A percentile compares a stretch with the other conserved stretches of the same genome.
phyloP scores from a whole-genome alignment of 768 basidiomycete genomes.

The Trametes coccinea region DNA sequence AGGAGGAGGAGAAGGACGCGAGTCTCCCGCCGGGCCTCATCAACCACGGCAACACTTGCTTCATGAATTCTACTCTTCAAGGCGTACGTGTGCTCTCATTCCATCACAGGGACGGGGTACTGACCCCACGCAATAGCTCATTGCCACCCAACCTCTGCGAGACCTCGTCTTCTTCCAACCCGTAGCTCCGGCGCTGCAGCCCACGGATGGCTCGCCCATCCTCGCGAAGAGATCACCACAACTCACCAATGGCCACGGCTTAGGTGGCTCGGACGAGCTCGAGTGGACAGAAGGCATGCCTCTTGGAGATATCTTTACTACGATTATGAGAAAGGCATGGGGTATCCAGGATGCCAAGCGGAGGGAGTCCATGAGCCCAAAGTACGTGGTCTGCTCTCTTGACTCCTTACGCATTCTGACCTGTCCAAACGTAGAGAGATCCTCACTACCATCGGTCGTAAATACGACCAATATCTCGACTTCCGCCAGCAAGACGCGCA shows the following conservation, averaged over 20 bases:
- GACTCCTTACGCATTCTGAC: background rate
- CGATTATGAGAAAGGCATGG: constrained; percentile 64
- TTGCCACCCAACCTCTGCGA: constrained; percentile 63
- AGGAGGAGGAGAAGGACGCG: constrained; percentile 61
- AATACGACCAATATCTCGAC: constrained; percentile 93
- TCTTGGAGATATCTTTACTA: constrained; percentile 67
- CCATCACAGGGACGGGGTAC: constrained; percentile 1
- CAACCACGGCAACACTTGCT: constrained; percentile 91
- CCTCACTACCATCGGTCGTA: constrained; percentile 67
- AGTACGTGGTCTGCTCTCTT: constrained; percentile 44
- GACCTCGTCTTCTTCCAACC: constrained; percentile 58
- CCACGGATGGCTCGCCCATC: constrained; percentile 39
- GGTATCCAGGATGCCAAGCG: constrained; percentile 51
- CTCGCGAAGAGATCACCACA: constrained; percentile 55
- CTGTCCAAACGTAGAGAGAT: constrained; percentile 47
- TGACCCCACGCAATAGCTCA: constrained; percentile 45
- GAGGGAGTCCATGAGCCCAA: constrained; percentile 62
- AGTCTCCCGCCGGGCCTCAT: constrained; percentile 71
- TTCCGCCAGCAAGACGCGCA: constrained; percentile 97
- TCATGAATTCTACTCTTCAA: constrained; percentile 94
- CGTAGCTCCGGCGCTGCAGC: constrained; percentile 44
- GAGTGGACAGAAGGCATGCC: constrained; percentile 63
- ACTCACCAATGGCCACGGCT: constrained; percentile 64
- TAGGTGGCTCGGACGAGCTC: constrained; percentile 51
- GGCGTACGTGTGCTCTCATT: constrained; percentile 53